Evolutionary conservation across 2,329 filamentous ascomycete genomes (phyloP).

Genomic region (Penicillium sp.): DNA sequence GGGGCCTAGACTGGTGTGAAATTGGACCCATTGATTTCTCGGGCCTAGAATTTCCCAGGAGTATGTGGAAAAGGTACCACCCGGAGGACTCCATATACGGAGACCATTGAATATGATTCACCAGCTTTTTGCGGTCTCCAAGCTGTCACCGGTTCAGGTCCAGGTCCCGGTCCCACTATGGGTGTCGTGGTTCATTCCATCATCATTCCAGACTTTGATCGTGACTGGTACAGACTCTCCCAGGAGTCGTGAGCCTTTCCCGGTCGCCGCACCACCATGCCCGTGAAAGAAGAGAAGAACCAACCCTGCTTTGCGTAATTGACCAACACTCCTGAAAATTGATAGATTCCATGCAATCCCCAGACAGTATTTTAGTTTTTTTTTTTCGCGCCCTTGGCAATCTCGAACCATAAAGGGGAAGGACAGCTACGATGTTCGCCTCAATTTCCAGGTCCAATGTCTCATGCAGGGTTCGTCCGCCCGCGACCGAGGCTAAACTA

Average conservation of each 20-base stretch:
- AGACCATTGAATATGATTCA: background rate
- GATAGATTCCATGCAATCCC: background rate
- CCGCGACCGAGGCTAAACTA: conserved; percentile 5
- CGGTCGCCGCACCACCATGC: background rate
- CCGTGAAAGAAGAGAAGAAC: background rate
- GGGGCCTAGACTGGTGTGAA: conserved; percentile 15
- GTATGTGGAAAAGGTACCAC: background rate
- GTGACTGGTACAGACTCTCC: background rate
- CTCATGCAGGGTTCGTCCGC: background rate
- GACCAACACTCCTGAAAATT: background rate
- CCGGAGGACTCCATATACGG: background rate
- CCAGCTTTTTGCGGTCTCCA: background rate
- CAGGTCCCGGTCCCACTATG: background rate
- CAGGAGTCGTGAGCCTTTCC: background rate
- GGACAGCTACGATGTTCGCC: background rate
- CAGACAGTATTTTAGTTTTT: no score
- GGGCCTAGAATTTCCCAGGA: conserved; percentile 15
- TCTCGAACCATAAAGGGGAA: background rate
- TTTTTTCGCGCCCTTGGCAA: background rate
- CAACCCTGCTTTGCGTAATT: background rate
- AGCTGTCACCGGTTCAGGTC: background rate
- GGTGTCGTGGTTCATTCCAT: background rate
- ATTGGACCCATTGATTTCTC: conserved; percentile 16
- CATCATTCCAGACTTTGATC: background rate
- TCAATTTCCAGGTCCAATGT: background rate